Conservation (phyloP, 208 protist genomes). For the Acanthamoeba divionensis region DNA sequence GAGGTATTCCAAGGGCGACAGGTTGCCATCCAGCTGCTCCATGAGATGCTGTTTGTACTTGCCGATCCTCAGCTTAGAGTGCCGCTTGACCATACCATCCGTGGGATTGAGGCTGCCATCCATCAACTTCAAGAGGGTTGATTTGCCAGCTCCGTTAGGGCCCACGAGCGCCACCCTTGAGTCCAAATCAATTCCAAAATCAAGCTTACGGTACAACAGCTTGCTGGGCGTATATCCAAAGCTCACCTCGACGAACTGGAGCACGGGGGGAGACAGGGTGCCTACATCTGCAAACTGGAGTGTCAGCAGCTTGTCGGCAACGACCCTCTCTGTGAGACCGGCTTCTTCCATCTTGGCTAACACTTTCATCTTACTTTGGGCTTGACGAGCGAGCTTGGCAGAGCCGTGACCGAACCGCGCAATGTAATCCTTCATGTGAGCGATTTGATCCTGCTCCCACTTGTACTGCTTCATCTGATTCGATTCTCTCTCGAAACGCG, state of each 20-base stretch:
- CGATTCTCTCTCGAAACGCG: conserved; percentile 88
- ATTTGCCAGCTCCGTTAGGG: conserved; percentile 80
- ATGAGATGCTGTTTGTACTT: conserved; percentile 94
- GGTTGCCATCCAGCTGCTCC: conserved; percentile 90
- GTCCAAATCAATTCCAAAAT: conserved; percentile 78
- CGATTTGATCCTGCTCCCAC: conserved; percentile 95
- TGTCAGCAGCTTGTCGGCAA: conserved; percentile 71
- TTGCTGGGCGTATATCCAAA: conserved; percentile 69
- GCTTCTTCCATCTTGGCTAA: conserved; percentile 77
- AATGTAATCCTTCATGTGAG: conserved; percentile 96
- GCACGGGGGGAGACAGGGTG: conserved; percentile 86
- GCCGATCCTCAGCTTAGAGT: conserved; percentile 78
- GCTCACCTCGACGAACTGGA: conserved; percentile 86
- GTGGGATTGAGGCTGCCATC: conserved; percentile 64
- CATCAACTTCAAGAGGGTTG: conserved; percentile 76
- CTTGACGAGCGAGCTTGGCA: conserved; percentile 91
- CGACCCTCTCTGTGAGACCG: conserved; percentile 91
- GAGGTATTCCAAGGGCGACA: conserved; percentile 93
- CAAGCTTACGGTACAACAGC: conserved; percentile 72
- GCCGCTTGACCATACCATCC: conserved; percentile 65
- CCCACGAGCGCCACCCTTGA: conserved; percentile 68
- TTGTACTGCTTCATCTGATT: conserved; percentile 95
- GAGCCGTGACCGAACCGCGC: conserved; percentile 92
- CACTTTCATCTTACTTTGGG: conserved; percentile 88
- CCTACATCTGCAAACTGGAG: conserved; percentile 69